Evolutionary conservation across 768 basidiomycete genomes (phyloP), one percentile per base, ranked within the genome.

Genomic region (Boletus huronensis): DNA sequence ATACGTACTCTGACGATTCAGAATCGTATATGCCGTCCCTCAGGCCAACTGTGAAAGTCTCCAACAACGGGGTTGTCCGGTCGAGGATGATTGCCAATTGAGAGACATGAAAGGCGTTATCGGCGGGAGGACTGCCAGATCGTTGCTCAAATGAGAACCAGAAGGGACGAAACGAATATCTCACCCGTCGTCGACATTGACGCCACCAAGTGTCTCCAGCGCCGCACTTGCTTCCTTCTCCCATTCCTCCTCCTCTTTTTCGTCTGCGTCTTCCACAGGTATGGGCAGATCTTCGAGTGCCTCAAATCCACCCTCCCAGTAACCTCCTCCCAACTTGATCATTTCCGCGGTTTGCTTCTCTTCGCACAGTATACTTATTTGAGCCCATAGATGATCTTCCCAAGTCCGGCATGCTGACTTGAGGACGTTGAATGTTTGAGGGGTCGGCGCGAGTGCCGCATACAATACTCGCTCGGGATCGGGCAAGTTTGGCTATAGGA

Each of bases 371-470:
- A 91, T 78, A 60, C 84, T 85, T 48, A 94, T 75, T 54, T 90
- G 87, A 0, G 90, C 92, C 97, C 97, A 99, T 0, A 98, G 76
- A 65, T 95, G 87, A 64, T 99, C 97, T 64, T 95, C 90, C 95
- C 96, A 98, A 21, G 90, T 88, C 32, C 85, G 74, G 64, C 92
- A 95, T 3, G 88, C 83, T 0, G 84, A 79, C 58, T 88, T 84
- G 32, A 93, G 80, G 31, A 87, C 70, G 21, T 70, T 73, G 0
- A 82, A 79, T 1, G 88, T 90, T 69, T 79, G 85, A 43, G 77
- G 81, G 13, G 78, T 87, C 31, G 85, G 95, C 26, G 78, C 85
- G 8, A 99, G 81, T 0, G 93, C 85, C 0, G 94, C 95, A 61
- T 93, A 95, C 0, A 98, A 75, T 1, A 85, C 79, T n/a, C 93